Evolutionary conservation across 371 early-diverging fungal species (phyloP).

Genomic region (Mucor circinelloides): DNA sequence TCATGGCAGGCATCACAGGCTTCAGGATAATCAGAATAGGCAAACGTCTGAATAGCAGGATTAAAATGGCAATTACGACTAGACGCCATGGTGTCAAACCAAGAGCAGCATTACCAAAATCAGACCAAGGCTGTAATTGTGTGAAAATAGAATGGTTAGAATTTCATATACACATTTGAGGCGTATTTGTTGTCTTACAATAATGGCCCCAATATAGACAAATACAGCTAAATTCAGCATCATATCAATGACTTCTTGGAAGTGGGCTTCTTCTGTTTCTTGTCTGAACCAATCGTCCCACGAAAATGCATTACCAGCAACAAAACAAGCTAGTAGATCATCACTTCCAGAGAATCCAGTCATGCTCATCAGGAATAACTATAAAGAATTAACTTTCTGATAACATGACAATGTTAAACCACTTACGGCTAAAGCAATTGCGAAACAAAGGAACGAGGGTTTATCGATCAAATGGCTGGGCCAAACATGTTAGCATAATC

Average conservation of each 20-base stretch:
- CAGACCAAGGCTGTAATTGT: constrained; percentile 67
- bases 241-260: constrained; percentile 93
- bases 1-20: constrained; percentile 72
- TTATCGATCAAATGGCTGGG: constrained; percentile 83
- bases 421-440: constrained; percentile 85
- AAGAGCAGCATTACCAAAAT: constrained; percentile 58
- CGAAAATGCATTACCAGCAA: constrained; percentile 89
- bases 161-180: not conserved
- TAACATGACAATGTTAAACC: not conserved
- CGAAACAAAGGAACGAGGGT: constrained; percentile 89
- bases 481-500: not conserved
- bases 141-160: not conserved
- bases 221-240: constrained; percentile 91
- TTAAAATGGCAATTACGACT: constrained; percentile 64
- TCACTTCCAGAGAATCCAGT: constrained; percentile 84
- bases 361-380: constrained; percentile 80
- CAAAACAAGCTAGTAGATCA: constrained; percentile 90
- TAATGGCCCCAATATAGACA: constrained; percentile 89
- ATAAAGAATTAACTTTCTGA: not conserved
- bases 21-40: constrained; percentile 75
- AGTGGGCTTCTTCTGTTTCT: constrained; percentile 83
- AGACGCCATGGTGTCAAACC: constrained; percentile 71
- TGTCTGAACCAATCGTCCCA: constrained; percentile 92
- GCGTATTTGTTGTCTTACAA: constrained; percentile 44
- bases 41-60: constrained; percentile 84